Evolutionary conservation across 352 stramenopile species (phyloP).

Genomic region (Pythium plurisporium): DNA sequence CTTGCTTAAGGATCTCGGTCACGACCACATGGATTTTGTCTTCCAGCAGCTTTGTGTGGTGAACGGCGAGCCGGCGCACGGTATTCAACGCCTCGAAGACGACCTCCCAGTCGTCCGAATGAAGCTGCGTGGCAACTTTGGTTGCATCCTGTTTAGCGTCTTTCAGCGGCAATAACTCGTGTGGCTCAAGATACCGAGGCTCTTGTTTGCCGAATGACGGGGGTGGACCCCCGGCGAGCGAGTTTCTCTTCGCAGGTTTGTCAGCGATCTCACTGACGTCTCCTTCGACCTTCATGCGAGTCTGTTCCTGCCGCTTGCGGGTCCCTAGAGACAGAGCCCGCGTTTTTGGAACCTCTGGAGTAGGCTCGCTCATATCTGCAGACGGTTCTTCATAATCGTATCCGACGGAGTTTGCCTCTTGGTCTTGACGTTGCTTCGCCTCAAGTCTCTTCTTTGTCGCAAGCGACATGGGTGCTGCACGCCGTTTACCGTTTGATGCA

Average conservation of each 20-base stretch:
- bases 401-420: neutral
- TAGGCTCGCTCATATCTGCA: neutral
- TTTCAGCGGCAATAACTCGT: slow-evolving; percentile 53
- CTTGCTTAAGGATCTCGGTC: slow-evolving; percentile 52
- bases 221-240: neutral
- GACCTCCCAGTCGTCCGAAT: slow-evolving; percentile 46
- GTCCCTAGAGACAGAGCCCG: slow-evolving; percentile 4
- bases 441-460: slow-evolving; percentile 61
- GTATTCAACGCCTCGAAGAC: slow-evolving; percentile 67
- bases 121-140: slow-evolving; percentile 35
- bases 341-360: neutral
- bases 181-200: slow-evolving; percentile 50
- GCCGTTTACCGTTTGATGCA: neutral
- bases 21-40: slow-evolving; percentile 41
- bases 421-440: slow-evolving; percentile 49
- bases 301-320: slow-evolving; percentile 5
- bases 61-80: slow-evolving; percentile 44
- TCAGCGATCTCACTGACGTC: neutral
- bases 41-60: slow-evolving; percentile 44
- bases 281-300: neutral
- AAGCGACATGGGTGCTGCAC: slow-evolving; percentile 24
- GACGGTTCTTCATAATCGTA: neutral
- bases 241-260: slow-evolving; percentile 4
- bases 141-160: slow-evolving; percentile 53
- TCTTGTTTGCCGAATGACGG: slow-evolving; percentile 40